Percentiles rank a stretch among this genome's conserved stretches.
Conservation (phyloP, 2,329 filamentous ascomycete genomes). For the Venturia oleaginea region DNA sequence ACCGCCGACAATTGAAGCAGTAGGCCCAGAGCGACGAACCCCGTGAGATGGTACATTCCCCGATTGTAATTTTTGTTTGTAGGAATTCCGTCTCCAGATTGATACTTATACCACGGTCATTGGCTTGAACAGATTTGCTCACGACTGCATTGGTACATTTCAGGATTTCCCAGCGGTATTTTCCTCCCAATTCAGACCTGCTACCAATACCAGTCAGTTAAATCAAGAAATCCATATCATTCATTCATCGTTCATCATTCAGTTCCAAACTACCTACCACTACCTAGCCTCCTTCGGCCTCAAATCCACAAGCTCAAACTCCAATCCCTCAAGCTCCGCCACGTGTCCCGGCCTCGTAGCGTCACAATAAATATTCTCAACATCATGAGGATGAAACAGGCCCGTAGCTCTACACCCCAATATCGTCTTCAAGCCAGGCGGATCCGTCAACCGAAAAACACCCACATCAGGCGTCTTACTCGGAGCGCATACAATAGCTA, state of each 20-base stretch:
- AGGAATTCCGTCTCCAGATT: no score
- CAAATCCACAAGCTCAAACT: constrained; percentile 59
- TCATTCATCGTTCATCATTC: background rate
- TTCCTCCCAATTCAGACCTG: no score
- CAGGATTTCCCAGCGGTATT: no score
- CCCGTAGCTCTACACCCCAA: constrained; percentile 67
- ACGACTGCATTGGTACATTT: no score
- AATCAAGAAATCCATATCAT: no score
- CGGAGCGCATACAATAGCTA: constrained; percentile 93
- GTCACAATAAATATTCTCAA: constrained; percentile 68
- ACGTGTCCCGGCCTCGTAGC: constrained; percentile 53
- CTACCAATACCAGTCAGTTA: no score
- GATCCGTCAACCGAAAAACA: constrained; percentile 86
- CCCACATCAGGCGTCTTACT: constrained; percentile 39
- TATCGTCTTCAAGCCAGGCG: constrained; percentile 80
- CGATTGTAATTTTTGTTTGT: no score
- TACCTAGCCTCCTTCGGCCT: constrained; percentile 20
- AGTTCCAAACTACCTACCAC: background rate
- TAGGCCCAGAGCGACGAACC: no score
- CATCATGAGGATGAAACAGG: constrained; percentile 71
- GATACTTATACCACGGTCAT: no score
- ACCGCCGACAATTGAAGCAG: no score
- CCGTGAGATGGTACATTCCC: no score
- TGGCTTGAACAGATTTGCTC: no score
- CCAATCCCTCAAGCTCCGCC: constrained; percentile 45